These are phyloP conservation scores for Beauveria sp. DNA, from an alignment of 2,329 filamentous ascomycete species.

Conservation along the genomic window DNA sequence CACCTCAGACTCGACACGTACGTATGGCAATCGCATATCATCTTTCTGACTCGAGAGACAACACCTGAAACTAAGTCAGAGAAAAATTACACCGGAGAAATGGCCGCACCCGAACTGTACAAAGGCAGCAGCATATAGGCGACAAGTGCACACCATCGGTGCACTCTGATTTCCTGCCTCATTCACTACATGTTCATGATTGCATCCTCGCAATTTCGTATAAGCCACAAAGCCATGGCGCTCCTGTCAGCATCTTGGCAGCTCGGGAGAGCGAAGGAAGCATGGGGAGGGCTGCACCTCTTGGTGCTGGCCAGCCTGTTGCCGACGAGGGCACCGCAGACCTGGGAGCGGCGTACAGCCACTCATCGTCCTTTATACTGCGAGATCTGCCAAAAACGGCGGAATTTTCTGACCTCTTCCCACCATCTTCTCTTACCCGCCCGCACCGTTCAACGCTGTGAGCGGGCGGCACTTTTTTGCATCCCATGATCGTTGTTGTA, in stretches of 20 bases:
- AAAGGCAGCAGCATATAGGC: background rate
- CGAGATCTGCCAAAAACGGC: background rate
- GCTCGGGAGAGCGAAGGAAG: background rate
- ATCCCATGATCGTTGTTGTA: conserved; percentile 4
- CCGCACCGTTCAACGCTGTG: background rate
- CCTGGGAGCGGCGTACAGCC: background rate
- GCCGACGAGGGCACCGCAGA: background rate
- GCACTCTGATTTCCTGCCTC: background rate
- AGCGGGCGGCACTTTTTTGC: background rate
- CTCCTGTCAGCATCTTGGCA: background rate
- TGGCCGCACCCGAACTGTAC: background rate
- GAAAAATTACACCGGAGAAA: background rate
- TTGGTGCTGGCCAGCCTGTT: background rate
- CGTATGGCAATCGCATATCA: background rate
- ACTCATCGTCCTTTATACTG: conserved; percentile 1
- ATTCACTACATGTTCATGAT: background rate
- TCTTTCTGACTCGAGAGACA: background rate
- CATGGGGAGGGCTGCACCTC: conserved; percentile 1
- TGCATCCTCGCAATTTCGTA: background rate
- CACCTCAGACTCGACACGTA: background rate
- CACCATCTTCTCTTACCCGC: background rate
- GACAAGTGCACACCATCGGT: background rate
- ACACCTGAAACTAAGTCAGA: background rate
- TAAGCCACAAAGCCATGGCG: conserved; percentile 4
- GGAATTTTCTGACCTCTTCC: background rate